A percentile compares a stretch with the other conserved stretches of the same genome.
phyloP scores from a whole-genome alignment of 768 basidiomycete genomes.

The Tulasnella sp. region DNA sequence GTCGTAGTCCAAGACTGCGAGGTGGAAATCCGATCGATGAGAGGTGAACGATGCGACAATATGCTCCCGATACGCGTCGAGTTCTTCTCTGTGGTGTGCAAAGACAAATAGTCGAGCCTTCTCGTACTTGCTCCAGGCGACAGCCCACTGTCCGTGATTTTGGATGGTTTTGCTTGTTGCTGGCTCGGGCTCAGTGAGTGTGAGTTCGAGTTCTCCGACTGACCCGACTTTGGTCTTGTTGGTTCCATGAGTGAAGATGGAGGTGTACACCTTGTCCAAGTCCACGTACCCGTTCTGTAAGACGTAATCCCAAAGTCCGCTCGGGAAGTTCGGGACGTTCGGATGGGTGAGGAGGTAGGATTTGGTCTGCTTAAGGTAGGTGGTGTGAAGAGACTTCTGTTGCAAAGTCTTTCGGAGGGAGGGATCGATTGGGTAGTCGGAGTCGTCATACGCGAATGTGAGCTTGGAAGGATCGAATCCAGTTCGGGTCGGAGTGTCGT shows the following conservation, averaged over 20 bases:
- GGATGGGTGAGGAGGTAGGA: background rate
- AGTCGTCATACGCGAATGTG: background rate
- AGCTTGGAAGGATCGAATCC: background rate
- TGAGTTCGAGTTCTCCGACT: constrained; percentile 2
- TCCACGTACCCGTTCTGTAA: constrained; percentile 11
- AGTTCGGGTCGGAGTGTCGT: background rate
- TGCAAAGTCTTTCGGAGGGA: background rate
- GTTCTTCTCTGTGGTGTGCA: background rate
- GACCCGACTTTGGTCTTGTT: background rate
- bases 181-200: background rate
- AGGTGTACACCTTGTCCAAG: constrained; percentile 12
- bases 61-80: background rate
- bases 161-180: background rate
- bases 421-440: background rate
- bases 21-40: background rate
- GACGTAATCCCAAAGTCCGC: constrained; percentile 13
- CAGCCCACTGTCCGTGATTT: constrained; percentile 6
- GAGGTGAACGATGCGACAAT: background rate
- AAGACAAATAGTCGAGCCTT: constrained; percentile 8
- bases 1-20: constrained; percentile 8
- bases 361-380: background rate
- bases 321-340: constrained; percentile 12
- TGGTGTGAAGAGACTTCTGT: background rate
- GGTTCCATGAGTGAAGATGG: background rate
- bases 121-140: background rate